phyloP scores from a whole-genome alignment of 495 filamentous ascomycete genomes.

The Podospora pseudopauciseta region DNA sequence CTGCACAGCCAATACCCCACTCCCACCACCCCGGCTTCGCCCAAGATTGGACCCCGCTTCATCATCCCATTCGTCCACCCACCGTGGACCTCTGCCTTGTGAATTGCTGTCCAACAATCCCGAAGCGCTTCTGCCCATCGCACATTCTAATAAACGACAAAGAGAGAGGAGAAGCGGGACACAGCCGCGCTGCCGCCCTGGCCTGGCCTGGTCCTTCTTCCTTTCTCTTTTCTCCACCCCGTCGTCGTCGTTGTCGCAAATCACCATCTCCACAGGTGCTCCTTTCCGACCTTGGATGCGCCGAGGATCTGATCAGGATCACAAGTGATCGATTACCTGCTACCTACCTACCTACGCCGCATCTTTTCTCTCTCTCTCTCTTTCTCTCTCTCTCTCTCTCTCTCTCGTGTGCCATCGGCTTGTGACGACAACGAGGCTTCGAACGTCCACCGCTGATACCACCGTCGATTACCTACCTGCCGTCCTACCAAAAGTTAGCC shows the following conservation, averaged over 20 bases:
- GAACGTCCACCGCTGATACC: neutral
- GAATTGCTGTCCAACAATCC: slow-evolving; percentile 17
- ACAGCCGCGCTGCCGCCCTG: neutral
- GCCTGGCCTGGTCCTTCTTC: slow-evolving; percentile 27
- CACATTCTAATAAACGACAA: neutral
- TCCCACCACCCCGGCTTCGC: neutral
- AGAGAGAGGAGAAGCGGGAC: slow-evolving; percentile 1
- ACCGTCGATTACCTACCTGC: neutral
- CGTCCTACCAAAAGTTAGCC: neutral
- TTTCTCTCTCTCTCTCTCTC: neutral
- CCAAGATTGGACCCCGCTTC: neutral
- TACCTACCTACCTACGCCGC: neutral
- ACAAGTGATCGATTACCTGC: neutral
- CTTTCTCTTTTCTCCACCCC: slow-evolving; percentile 26
- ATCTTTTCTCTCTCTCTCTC: neutral
- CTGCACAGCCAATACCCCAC: neutral
- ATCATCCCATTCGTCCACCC: slow-evolving; percentile 14
- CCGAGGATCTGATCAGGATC: neutral
- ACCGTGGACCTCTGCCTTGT: slow-evolving; percentile 9
- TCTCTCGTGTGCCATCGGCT: neutral
- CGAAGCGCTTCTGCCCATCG: neutral
- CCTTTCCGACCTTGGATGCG: neutral
- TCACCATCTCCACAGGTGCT: neutral
- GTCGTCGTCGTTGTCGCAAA: neutral
- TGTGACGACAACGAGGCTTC: neutral